Base-by-base conservation (phyloP, 768 basidiomycete genomes). In the Podaxis rugospora region DNA sequence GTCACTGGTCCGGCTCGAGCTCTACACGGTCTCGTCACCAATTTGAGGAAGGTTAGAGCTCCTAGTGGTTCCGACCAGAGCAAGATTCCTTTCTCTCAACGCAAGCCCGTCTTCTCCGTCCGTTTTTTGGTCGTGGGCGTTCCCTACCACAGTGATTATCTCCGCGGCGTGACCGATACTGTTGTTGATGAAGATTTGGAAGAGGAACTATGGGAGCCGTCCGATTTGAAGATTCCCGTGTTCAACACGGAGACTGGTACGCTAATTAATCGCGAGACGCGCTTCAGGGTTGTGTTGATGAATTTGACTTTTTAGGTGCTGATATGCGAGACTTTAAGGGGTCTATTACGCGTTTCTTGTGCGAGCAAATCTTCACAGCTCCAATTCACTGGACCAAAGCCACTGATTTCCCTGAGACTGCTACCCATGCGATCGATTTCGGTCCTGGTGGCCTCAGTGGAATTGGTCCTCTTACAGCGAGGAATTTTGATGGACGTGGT, bases 81-180 rank as follows among this genome's bases (percentile, higher is more conserved):
- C 83, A 97, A 97, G 77, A 79, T 85, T 2, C 92, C 95, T 9
- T 96, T 89, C 78, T 96, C 94, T 6, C 94, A 98, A 78, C 85
- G 97, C 67, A 96, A 96, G 75, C 88, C 92, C 5, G 90, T 93
- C 4, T 98, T 99, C 74, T 89, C 86, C 46, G 84, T 91, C 51
- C 88, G 97, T 49, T 99, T 98, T 81, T 78, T 99, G 68, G 89
- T 93, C n/a, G 90, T 99, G 69, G 90, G 87, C 56, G 96, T 95
- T 1, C 97, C 97, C 0, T 99, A 95, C 76, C 97, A 99, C 80
- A 95, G 94, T 73, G 77, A 79, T 18, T 96, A 98, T 74, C 79
- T 99, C 57, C 70, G 70, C 16, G 87, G 83, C 28, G 89, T 86
- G 1, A 85, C 93, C 2, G 84, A 93, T 64, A 90, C 86, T 72